Evolutionary conservation across 1,284 basidiomycete genomes (phyloP).

Genomic region (Trichosporon sp.): DNA sequence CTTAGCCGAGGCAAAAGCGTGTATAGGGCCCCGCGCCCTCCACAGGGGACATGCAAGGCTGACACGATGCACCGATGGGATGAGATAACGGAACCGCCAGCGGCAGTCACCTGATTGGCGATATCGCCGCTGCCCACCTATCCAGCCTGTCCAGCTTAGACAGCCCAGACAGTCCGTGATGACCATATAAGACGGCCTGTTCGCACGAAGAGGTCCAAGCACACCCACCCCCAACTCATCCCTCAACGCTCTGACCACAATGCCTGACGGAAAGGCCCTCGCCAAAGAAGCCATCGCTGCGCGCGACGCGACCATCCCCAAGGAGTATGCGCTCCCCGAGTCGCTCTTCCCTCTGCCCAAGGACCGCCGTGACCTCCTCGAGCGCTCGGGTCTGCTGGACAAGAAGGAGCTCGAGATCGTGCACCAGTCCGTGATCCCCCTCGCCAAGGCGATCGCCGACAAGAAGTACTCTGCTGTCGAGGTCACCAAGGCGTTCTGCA

Average conservation of each 20-base stretch:
- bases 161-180: no score
- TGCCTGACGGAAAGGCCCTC: slow-evolving; percentile 5
- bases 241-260: neutral
- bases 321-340: slow-evolving; percentile 15
- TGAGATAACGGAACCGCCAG: neutral
- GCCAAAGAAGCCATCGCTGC: slow-evolving; percentile 5
- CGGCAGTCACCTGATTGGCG: neutral
- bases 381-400: slow-evolving; percentile 17
- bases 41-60: no score
- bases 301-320: slow-evolving; percentile 17
- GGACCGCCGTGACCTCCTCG: slow-evolving; percentile 5
- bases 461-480: slow-evolving; percentile 18
- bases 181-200: neutral
- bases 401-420: slow-evolving; percentile 29
- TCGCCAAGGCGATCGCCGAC: slow-evolving; percentile 35
- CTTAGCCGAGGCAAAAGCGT: neutral
- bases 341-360: slow-evolving; percentile 5
- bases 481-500: slow-evolving; percentile 27
- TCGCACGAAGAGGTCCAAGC: neutral
- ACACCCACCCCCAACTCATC: neutral
- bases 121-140: neutral
- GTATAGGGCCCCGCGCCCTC: no score
- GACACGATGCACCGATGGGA: neutral
- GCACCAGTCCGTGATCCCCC: slow-evolving; percentile 35
- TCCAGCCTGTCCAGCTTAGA: neutral